Percentiles rank a stretch among this genome's conserved stretches.
Evolutionary conservation across 352 stramenopile species (phyloP).

Genomic region (Globisporangium radiosum): DNA sequence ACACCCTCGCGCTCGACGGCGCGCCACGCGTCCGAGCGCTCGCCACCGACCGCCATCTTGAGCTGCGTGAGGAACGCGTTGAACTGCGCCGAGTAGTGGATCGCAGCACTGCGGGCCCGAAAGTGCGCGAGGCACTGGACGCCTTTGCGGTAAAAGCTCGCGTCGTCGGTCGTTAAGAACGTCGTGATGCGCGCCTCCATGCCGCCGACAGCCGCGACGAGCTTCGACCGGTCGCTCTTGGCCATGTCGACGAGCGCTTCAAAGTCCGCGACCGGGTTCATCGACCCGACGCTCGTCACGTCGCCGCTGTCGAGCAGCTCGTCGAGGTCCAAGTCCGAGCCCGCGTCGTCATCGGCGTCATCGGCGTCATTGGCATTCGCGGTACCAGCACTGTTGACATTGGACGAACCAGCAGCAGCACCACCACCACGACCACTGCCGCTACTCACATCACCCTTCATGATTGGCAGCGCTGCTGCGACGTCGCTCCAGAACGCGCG

Average conservation of each 20-base stretch:
- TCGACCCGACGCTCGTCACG: slow-evolving; percentile 66
- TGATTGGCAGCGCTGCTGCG: slow-evolving; percentile 9
- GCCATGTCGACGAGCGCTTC: slow-evolving; percentile 54
- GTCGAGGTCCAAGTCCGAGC: slow-evolving; percentile 68
- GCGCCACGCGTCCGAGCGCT: slow-evolving; percentile 46
- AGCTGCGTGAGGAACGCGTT: slow-evolving; percentile 63
- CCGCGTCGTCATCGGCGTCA: slow-evolving; percentile 26
- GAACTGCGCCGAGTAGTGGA: slow-evolving; percentile 71
- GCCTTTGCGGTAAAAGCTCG: slow-evolving; percentile 56
- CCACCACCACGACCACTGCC: no score
- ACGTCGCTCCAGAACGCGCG: slow-evolving; percentile 80
- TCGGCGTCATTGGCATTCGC: slow-evolving; percentile 1
- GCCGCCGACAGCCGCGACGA: slow-evolving; percentile 46
- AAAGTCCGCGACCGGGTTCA: slow-evolving; percentile 84
- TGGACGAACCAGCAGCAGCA: not conserved
- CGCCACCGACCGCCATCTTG: slow-evolving; percentile 32
- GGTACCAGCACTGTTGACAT: slow-evolving; percentile 16
- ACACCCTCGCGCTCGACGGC: slow-evolving; percentile 47
- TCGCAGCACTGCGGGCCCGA: slow-evolving; percentile 54
- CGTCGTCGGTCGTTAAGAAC: slow-evolving; percentile 38
- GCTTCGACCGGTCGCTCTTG: slow-evolving; percentile 31
- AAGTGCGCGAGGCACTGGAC: slow-evolving; percentile 69
- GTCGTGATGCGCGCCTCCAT: slow-evolving; percentile 67
- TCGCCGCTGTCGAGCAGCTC: slow-evolving; percentile 59
- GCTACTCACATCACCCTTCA: slow-evolving; percentile 26